Evolutionary conservation across 2,329 filamentous ascomycete genomes (phyloP).

Genomic region (Apiospora aurea): DNA sequence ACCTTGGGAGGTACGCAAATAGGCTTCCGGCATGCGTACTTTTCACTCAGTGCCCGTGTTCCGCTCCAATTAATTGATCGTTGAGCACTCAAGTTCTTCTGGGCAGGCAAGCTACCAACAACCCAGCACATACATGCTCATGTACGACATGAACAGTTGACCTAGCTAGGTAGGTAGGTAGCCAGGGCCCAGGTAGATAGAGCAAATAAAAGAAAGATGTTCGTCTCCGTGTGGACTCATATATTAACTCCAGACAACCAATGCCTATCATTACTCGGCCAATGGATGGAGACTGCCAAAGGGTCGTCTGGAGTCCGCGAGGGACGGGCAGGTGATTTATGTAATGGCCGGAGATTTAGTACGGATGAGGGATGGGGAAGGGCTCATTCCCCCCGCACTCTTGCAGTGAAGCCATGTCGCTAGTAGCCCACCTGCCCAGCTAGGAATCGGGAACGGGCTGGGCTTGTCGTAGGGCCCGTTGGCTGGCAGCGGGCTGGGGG

Average conservation of each 20-base stretch:
- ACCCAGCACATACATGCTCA: no score
- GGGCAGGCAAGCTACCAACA: not conserved
- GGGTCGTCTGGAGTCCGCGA: slow-evolving; percentile 1
- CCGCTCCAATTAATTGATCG: slow-evolving; percentile 3
- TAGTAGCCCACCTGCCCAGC: slow-evolving; percentile 14
- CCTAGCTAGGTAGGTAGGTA: not conserved
- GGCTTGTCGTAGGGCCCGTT: slow-evolving; percentile 10
- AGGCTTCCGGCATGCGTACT: slow-evolving; percentile 1
- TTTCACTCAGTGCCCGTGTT: not conserved
- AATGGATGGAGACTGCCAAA: not conserved
- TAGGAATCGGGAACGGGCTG: slow-evolving; percentile 17
- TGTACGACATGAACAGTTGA: not conserved
- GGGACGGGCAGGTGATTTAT: not conserved
- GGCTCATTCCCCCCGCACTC: not conserved
- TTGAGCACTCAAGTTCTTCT: not conserved
- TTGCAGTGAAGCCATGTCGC: slow-evolving; percentile 9
- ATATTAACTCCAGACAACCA: not conserved
- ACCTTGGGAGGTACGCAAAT: slow-evolving; percentile 3
- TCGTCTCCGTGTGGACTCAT: not conserved
- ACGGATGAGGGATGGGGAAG: not conserved
- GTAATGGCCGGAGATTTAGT: slow-evolving; percentile 15
- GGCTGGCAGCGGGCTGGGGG: not conserved
- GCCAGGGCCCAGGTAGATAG: not conserved
- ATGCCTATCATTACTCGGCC: not conserved
- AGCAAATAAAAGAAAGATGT: not conserved